phyloP scores from a whole-genome alignment of 2,329 filamentous ascomycete genomes.

The Beauveria sp. region DNA sequence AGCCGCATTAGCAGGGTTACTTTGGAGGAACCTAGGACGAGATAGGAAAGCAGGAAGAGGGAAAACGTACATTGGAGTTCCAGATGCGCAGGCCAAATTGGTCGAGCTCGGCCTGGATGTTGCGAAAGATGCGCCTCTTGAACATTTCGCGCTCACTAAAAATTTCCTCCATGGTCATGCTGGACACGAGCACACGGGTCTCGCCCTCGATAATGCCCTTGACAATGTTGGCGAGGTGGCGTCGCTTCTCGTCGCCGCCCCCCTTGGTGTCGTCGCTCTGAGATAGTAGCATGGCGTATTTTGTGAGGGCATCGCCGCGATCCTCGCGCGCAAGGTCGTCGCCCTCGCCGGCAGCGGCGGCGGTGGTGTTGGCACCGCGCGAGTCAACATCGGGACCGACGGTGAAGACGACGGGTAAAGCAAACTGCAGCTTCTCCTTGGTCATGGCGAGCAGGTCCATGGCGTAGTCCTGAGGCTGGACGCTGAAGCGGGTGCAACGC shows the following conservation, averaged over 20 bases:
- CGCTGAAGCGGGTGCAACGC: slow-evolving; percentile 52
- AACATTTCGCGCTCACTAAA: slow-evolving; percentile 71
- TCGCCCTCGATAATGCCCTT: slow-evolving; percentile 88
- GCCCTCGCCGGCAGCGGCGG: slow-evolving; percentile 16
- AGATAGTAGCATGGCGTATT: slow-evolving; percentile 75
- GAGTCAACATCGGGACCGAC: slow-evolving; percentile 70
- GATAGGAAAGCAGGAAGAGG: not conserved
- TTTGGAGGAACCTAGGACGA: not conserved
- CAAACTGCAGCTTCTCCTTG: slow-evolving; percentile 76
- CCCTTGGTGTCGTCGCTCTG: slow-evolving; percentile 50
- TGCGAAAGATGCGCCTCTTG: slow-evolving; percentile 65
- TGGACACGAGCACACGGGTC: slow-evolving; percentile 72
- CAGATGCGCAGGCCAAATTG: slow-evolving; percentile 73
- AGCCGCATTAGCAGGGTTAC: not conserved
- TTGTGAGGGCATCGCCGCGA: slow-evolving; percentile 58
- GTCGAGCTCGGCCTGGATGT: slow-evolving; percentile 71
- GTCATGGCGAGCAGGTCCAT: slow-evolving; percentile 86
- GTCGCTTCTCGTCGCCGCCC: slow-evolving; percentile 28
- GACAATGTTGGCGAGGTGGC: slow-evolving; percentile 74
- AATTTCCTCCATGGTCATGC: slow-evolving; percentile 91
- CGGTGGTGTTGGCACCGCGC: slow-evolving; percentile 36
- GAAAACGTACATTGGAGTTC: slow-evolving; percentile 48
- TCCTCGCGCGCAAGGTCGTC: slow-evolving; percentile 35
- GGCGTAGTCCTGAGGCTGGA: slow-evolving; percentile 72
- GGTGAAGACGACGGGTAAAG: slow-evolving; percentile 77